Conservation (phyloP, 306 rosid genomes). For the Glycine latifolia region DNA sequence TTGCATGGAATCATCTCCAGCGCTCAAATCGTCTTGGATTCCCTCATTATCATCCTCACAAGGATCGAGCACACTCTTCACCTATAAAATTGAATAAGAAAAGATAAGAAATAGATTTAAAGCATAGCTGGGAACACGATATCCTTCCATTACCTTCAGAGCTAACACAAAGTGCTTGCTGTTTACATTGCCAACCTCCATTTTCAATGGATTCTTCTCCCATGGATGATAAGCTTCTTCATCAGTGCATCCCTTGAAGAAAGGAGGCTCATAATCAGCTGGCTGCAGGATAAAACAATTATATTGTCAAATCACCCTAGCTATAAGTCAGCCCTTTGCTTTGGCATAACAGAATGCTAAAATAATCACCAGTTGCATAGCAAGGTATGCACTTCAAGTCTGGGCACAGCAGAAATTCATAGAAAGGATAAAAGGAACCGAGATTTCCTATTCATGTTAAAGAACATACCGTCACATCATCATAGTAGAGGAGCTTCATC, state of each 20-base stretch:
- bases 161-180: conserved; percentile 95
- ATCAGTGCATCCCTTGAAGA: conserved; percentile 83
- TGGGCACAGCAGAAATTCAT: conserved; percentile 11
- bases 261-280: conserved; percentile 93
- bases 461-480: conserved; percentile 80
- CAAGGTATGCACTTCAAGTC: conserved; percentile 29
- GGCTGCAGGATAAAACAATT: conserved; percentile 70
- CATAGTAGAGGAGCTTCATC: conserved; percentile 93
- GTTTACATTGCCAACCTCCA: conserved; percentile 97
- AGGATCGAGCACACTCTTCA: conserved; percentile 64
- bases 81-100: conserved; percentile 48
- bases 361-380: conserved; percentile 18
- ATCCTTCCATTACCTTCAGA: conserved; percentile 77
- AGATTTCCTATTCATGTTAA: conserved; percentile 25
- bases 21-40: conserved; percentile 53
- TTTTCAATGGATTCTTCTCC: conserved; percentile 84
- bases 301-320: background rate
- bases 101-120: conserved; percentile 23
- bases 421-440: conserved; percentile 12
- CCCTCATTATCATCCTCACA: conserved; percentile 65
- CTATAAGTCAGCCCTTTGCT: background rate
- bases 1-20: conserved; percentile 53
- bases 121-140: conserved; percentile 23
- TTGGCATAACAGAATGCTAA: conserved; percentile 23
- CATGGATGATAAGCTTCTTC: conserved; percentile 81